These are phyloP conservation scores for Cinchona pubescens DNA, from an alignment of 257 asterid species.

Conservation along the genomic window DNA sequence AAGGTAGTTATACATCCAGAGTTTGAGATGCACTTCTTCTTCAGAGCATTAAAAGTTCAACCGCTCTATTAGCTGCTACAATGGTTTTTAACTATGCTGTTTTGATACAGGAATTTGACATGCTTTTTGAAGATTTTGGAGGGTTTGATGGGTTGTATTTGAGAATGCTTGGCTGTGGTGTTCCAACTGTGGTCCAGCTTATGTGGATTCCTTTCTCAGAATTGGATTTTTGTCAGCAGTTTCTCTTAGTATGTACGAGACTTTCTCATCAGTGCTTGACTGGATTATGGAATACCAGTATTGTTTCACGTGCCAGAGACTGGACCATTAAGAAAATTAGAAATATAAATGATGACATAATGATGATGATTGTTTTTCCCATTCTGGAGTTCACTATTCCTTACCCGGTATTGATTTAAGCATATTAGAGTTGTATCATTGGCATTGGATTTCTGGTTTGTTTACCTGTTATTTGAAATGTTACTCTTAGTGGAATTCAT, in stretches of 20 bases:
- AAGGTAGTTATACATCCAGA: slow-evolving; percentile 47
- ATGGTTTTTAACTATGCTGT: slow-evolving; percentile 13
- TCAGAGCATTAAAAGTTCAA: background rate
- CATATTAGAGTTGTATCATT: slow-evolving; percentile 7
- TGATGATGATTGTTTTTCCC: slow-evolving; percentile 85
- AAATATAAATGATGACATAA: slow-evolving; percentile 64
- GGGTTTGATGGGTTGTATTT: slow-evolving; percentile 90
- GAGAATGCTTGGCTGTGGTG: slow-evolving; percentile 74
- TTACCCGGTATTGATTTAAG: slow-evolving; percentile 55
- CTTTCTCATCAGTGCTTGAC: slow-evolving; percentile 52
- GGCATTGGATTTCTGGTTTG: slow-evolving; percentile 8
- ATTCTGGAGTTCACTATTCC: slow-evolving; percentile 75
- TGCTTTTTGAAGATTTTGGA: slow-evolving; percentile 85
- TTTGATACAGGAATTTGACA: slow-evolving; percentile 70
- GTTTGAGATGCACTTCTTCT: slow-evolving; percentile 16
- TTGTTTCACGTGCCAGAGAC: slow-evolving; percentile 43
- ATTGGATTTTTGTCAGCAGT: slow-evolving; percentile 61
- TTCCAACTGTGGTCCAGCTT: slow-evolving; percentile 85
- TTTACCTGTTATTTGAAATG: slow-evolving; percentile 11
- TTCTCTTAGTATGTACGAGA: slow-evolving; percentile 52
- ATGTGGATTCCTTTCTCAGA: slow-evolving; percentile 96
- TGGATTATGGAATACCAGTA: slow-evolving; percentile 54
- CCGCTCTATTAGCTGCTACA: background rate
- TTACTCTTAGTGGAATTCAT: no score
- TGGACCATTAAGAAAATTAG: slow-evolving; percentile 47